Evolutionary conservation across 1,284 basidiomycete genomes (phyloP).

Genomic region (Termitomyces sp.): DNA sequence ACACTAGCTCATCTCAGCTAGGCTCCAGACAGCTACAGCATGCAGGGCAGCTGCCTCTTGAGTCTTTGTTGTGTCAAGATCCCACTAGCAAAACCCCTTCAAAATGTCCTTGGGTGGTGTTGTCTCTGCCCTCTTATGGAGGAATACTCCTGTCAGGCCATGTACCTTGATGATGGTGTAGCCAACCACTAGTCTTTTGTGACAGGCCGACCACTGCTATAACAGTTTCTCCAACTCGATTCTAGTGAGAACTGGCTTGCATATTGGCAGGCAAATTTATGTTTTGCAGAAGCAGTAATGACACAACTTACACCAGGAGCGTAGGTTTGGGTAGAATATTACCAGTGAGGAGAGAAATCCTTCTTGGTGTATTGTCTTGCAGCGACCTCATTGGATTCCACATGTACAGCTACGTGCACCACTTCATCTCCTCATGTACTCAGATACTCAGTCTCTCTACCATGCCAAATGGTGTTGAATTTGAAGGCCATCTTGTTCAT

Average conservation of each 20-base stretch:
- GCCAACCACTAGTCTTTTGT: conserved; percentile 96
- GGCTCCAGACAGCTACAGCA: too few species aligned
- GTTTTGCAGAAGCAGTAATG: conserved; percentile 87
- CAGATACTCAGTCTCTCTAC: conserved; percentile 94
- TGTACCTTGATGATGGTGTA: conserved; percentile 95
- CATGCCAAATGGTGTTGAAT: conserved; percentile 97
- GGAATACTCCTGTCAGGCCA: conserved; percentile 95
- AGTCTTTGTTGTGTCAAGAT: conserved; percentile 96
- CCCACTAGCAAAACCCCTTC: conserved; percentile 84
- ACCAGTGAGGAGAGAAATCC: conserved; percentile 93
- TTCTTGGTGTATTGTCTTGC: conserved; percentile 94
- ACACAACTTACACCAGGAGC: conserved; percentile 76
- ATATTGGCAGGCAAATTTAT: conserved; percentile 94
- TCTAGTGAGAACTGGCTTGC: conserved; percentile 97
- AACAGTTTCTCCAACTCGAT: conserved; percentile 99
- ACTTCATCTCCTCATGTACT: conserved; percentile 98
- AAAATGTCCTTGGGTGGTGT: conserved; percentile 96
- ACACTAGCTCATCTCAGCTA: too few species aligned
- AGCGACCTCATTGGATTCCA: conserved; percentile 98
- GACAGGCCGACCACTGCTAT: conserved; percentile 96
- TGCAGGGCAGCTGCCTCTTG: conserved; percentile 48
- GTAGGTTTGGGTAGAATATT: conserved; percentile 98
- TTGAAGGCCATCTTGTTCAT: conserved; percentile 91
- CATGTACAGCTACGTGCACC: conserved; percentile 98
- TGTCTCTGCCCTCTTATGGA: conserved; percentile 89